Base-by-base conservation (phyloP, 306 rosid species). In the Trifolium subterraneum region DNA sequence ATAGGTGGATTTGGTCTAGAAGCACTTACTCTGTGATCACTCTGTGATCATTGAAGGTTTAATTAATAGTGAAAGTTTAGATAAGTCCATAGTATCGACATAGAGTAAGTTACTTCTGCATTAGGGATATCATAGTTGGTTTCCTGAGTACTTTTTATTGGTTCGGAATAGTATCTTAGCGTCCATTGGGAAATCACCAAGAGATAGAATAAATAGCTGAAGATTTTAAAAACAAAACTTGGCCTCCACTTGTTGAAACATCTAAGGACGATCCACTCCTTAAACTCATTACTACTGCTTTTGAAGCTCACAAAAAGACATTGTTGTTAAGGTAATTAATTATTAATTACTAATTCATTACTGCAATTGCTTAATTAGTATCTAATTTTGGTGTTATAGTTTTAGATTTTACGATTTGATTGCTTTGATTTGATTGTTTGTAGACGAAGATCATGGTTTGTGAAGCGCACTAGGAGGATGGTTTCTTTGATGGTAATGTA, bases 91-190 rank as follows among this genome's bases (percentile, higher is more conserved):
- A n/a, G n/a, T n/a, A n/a, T n/a, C n/a, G n/a, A n/a, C n/a, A n/a
- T n/a, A n/a, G n/a, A n/a, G n/a, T n/a, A n/a, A n/a, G n/a, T n/a
- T n/a, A 22, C 91, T 16, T 96, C 84, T 33, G 84, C 84, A 45
- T 75, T 92, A 62, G 96, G 89, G n/a, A n/a, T n/a, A 66, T 90
- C 99, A 76, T 89, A 90, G 64, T 88, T 92, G 36, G 93, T 96
- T 68, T 68, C 99, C 99, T 2, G 99, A 94, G 56, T 90, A 87
- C 88, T 93, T 94, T 73, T 84, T 94, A 22, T 83, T 90, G 71
- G 79, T 90, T 51, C 88, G 96, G 62, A 94, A 94, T 78, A 84
- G 88, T 48, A 83, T 70, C 79, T 78, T 92, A 68, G 79, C 89
- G 67, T 82, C 90, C 65, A 79, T 88, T 71, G 94, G 88, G 73